These are phyloP conservation scores for Colletotrichum sp. DNA, from an alignment of 2,329 filamentous ascomycete species.

Conservation along the genomic window DNA sequence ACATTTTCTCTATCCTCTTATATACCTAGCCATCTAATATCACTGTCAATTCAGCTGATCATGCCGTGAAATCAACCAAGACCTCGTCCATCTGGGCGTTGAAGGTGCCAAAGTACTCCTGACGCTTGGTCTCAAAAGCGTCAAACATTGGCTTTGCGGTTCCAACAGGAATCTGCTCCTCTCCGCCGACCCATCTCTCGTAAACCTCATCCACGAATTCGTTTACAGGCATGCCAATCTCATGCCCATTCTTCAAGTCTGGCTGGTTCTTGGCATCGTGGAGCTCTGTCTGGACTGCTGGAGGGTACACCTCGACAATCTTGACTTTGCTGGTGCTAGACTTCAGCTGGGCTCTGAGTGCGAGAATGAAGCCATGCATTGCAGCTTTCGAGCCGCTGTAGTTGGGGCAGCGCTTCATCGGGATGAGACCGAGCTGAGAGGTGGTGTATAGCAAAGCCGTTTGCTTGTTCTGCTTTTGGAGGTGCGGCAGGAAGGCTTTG, in stretches of 20 bases:
- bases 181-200: constrained; percentile 40
- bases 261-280: neutral
- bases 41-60: constrained; percentile 10
- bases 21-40: too few relatives aligned
- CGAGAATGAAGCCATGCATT: constrained; percentile 28
- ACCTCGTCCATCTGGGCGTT: neutral
- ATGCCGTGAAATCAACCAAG: constrained; percentile 25
- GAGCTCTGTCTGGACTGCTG: constrained; percentile 28
- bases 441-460: constrained; percentile 25
- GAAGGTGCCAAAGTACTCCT: neutral
- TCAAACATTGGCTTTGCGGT: neutral
- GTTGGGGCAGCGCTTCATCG: constrained; percentile 23
- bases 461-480: constrained; percentile 17
- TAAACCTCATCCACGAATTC: constrained; percentile 51
- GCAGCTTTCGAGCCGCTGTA: constrained; percentile 33
- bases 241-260: neutral
- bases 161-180: constrained; percentile 35
- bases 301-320: constrained; percentile 32
- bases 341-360: constrained; percentile 22
- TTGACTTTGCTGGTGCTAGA: constrained; percentile 11
- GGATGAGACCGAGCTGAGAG: constrained; percentile 16
- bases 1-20: neutral
- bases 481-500: constrained; percentile 30
- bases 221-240: constrained; percentile 37
- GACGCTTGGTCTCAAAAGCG: neutral